phyloP scores from a whole-genome alignment of 2,329 filamentous ascomycete species.

The Trichoderma polysporum region DNA sequence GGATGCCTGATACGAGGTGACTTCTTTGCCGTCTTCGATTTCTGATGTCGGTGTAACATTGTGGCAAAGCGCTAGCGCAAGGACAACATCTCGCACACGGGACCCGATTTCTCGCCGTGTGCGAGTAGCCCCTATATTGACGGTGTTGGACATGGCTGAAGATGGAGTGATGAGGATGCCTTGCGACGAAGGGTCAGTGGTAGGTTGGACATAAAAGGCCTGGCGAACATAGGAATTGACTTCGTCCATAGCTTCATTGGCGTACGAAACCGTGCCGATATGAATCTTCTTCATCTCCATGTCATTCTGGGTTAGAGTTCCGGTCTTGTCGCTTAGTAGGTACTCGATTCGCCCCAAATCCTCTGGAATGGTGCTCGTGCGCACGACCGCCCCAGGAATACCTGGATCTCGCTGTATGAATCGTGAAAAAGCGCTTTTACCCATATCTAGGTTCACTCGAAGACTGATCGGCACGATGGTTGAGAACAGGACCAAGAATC shows the following conservation, averaged over 20 bases:
- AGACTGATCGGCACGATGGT: constrained; percentile 97
- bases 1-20: constrained; percentile 91
- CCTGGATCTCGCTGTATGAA: constrained; percentile 91
- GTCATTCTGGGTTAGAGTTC: constrained; percentile 96
- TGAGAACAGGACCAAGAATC: constrained; percentile 98
- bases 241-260: constrained; percentile 98
- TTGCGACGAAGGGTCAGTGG: constrained; percentile 45
- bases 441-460: constrained; percentile 94
- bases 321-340: constrained; percentile 93
- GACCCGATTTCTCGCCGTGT: constrained; percentile 91
- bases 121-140: constrained; percentile 66
- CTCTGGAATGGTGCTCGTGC: constrained; percentile 96
- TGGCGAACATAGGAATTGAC: constrained; percentile 83
- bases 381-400: constrained; percentile 88
- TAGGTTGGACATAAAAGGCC: constrained; percentile 64
- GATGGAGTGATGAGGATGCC: constrained; percentile 71
- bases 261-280: constrained; percentile 95
- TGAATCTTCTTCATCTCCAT: constrained; percentile 99
- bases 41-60: constrained; percentile 88
- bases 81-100: constrained; percentile 86
- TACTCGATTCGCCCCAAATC: constrained; percentile 96
- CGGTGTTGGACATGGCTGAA: constrained; percentile 62
- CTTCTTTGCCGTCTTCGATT: constrained; percentile 71
- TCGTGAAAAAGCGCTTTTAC: constrained; percentile 92
- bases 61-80: constrained; percentile 90